Percentiles rank a stretch among this genome's conserved stretches.
These are phyloP conservation scores for Neurospora hispaniola DNA, from an alignment of 495 filamentous ascomycete genomes.

Conservation along the genomic window DNA sequence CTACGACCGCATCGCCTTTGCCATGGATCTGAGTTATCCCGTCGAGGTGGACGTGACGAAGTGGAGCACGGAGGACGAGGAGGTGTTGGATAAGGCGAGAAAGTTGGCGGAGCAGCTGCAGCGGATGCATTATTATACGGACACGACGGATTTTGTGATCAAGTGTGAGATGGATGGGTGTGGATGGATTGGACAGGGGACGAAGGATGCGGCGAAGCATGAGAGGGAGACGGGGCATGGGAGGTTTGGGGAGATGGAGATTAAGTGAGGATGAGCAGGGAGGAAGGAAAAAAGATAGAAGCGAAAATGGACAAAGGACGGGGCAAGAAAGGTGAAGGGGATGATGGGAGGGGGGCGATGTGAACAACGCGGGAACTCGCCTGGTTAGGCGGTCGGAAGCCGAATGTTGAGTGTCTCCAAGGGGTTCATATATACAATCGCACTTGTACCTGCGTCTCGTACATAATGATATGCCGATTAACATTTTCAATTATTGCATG, in stretches of 20 bases:
- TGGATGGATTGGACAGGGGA: slow-evolving; percentile 58
- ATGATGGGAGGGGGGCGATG: background rate
- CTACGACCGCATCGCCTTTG: slow-evolving; percentile 83
- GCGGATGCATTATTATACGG: slow-evolving; percentile 76
- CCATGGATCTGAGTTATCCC: slow-evolving; percentile 48
- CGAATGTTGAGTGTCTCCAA: background rate
- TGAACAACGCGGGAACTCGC: background rate
- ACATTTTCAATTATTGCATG: background rate
- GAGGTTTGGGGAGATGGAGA: slow-evolving; percentile 24
- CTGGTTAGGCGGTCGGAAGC: background rate
- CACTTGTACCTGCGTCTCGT: background rate
- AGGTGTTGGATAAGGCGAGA: slow-evolving; percentile 55
- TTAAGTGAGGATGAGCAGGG: slow-evolving; percentile 4
- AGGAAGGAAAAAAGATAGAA: no score
- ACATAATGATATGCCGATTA: background rate
- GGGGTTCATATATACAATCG: background rate
- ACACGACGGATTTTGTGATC: slow-evolving; percentile 74
- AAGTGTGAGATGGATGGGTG: slow-evolving; percentile 58
- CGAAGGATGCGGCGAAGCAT: slow-evolving; percentile 30
- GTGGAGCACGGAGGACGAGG: slow-evolving; percentile 57
- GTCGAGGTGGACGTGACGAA: slow-evolving; percentile 68
- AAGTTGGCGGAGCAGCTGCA: slow-evolving; percentile 60
- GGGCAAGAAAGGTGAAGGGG: background rate
- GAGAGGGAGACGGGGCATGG: slow-evolving; percentile 23
- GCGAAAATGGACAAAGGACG: background rate